Base-by-base conservation (phyloP, 129 eudicot genomes). In the Mikania micrantha region DNA sequence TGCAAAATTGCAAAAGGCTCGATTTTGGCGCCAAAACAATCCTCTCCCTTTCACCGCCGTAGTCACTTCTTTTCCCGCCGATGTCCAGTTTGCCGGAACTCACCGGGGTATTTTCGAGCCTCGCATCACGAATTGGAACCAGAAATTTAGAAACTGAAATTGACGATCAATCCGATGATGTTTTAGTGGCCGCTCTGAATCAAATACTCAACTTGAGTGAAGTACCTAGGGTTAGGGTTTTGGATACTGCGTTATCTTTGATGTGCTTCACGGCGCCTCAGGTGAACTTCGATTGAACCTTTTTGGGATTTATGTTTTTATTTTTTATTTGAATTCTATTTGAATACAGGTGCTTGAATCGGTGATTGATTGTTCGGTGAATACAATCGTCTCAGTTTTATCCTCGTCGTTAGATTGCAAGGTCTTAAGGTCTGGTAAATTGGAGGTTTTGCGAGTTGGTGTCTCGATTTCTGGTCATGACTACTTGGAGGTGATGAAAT, bases 241-340 rank as follows among this genome's bases (percentile, higher is more conserved):
- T 86, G 75, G 91, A 90, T 67, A 73, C 95, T 38, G 88, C 90
- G 5, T 86, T 90, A 16, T 86, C 95, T 3, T 72, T 84, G 60
- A 84, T 86, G 96, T 78, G 95, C 77, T 86, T 86, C 77, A 75
- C 88, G 1, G 74, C 95, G 0, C 85, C 91, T 15, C 88, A 82
- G 86, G 95, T 86, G 40, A 53, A 48, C 45, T 20, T 9, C 10
- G 2, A 27, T 41, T 27, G 10, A 25, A 15, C 11, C 5, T 39
- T 19, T 8, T 39, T 50, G n/a, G 21, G 12, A 15, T 0, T 27
- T 19, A 9, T 36, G 6, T 50, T 63, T 1, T 48, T 44, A 6
- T 5, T 49, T 47, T 56, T 52, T 41, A 56, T 31, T 61, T n/a
- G 2, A n/a, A 59, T 29, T 7, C 7, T 24, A 2, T 9, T 39